Base-by-base conservation (phyloP, 306 rosid genomes). In the Rosa lucieae region DNA sequence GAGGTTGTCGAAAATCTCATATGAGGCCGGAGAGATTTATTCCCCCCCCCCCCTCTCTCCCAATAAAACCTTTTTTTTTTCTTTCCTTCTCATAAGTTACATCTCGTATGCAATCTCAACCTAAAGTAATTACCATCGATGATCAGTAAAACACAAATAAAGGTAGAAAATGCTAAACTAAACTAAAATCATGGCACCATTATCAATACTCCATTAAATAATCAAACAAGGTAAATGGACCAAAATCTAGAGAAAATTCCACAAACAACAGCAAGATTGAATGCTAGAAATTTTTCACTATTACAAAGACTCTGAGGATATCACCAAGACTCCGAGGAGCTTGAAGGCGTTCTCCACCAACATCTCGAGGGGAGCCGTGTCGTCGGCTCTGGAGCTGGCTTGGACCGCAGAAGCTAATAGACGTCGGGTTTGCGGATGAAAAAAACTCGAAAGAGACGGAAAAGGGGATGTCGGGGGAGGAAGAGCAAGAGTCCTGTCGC, bases 61-160 rank as follows among this genome's bases (percentile, higher is more conserved):
- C 3, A 32, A 32, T 32, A 32, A 32, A 32, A 32, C 37, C 37
- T 32, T 32, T 32, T 32, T 32, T 32, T 32, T 32, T 32, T 32
- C 37, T 32, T 32, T 2, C 37, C 99, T 95, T 89, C 90, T 89
- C 99, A 95, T 90, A 59, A 95, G 99, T 77, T 93, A 82, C 90
- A 91, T 95, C 75, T 95, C 99, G 81, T 95, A 95, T n/a, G 99
- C 99, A 72, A 98, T 96, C 87, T 95, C 99, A 61, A 86, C 96
- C 99, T 95, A 79, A 69, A 62, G 44, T 53, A 66, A 78, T 72
- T 32, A 32, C 37, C 53, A 73, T 71, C 11, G 42, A 35, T 70
- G 70, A 79, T 49, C 74, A 37, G 76, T 35, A 59, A 43, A 70
- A 23, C 65, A 49, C 3, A 53, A 23, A 8, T 21, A 53, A 14